A percentile compares a stretch with the other conserved stretches of the same genome.
Evolutionary conservation across 768 basidiomycete genomes (phyloP).

Genomic region (Boletus subcaerulescens): DNA sequence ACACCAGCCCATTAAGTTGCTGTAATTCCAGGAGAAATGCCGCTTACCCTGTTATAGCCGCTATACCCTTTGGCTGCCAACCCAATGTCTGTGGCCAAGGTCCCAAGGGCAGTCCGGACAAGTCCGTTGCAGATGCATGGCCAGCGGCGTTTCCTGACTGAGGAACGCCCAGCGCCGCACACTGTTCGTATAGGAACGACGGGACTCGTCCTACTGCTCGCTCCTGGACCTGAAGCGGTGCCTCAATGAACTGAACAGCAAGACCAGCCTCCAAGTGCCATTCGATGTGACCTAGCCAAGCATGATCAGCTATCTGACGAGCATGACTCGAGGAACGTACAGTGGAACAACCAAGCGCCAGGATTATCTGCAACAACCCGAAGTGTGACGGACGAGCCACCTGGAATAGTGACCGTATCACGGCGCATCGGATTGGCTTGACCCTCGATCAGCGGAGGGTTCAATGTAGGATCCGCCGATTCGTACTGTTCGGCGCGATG

Average conservation of each 20-base stretch:
- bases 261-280: slow-evolving; percentile 87
- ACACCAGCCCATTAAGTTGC: background rate
- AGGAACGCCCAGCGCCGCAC: slow-evolving; percentile 55
- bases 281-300: slow-evolving; percentile 68
- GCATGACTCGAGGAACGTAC: slow-evolving; percentile 38
- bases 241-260: slow-evolving; percentile 81
- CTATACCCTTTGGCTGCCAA: slow-evolving; percentile 71
- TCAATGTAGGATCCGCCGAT: slow-evolving; percentile 69
- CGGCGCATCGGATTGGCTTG: slow-evolving; percentile 86
- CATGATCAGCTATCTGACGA: background rate
- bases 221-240: slow-evolving; percentile 68
- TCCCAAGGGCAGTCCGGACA: slow-evolving; percentile 60
- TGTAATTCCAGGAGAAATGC: background rate
- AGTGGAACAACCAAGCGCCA: slow-evolving; percentile 85
- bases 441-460: slow-evolving; percentile 76
- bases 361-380: slow-evolving; percentile 90
- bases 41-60: slow-evolving; percentile 69
- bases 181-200: slow-evolving; percentile 65
- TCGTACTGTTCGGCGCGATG: slow-evolving; percentile 67
- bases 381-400: slow-evolving; percentile 66
- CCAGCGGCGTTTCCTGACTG: slow-evolving; percentile 88
- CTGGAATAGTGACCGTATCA: slow-evolving; percentile 81
- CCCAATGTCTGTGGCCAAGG: slow-evolving; percentile 74
- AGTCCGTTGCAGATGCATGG: slow-evolving; percentile 61
- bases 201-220: slow-evolving; percentile 48